These are phyloP conservation scores for Ascochyta pisi DNA, from an alignment of 2,329 filamentous ascomycete species.

Conservation along the genomic window DNA sequence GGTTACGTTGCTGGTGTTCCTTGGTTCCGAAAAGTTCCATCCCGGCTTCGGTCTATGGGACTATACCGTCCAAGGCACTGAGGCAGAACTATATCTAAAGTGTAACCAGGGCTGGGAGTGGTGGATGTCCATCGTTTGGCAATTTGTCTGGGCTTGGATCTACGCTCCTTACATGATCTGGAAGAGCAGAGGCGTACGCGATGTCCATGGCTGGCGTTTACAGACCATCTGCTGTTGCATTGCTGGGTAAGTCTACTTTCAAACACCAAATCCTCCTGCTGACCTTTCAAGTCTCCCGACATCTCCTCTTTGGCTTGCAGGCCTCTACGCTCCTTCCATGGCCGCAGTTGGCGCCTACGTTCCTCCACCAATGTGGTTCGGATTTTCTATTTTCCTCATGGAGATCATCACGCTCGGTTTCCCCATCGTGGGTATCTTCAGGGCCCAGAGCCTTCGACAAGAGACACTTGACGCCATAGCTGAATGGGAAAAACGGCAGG, in stretches of 20 bases:
- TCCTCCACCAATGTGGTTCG: slow-evolving; percentile 40
- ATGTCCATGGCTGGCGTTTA: slow-evolving; percentile 43
- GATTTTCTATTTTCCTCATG: slow-evolving; percentile 43
- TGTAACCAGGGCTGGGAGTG: slow-evolving; percentile 47
- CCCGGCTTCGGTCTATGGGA: slow-evolving; percentile 40
- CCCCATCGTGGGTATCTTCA: slow-evolving; percentile 40
- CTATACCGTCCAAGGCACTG: slow-evolving; percentile 36
- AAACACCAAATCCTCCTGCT: not conserved
- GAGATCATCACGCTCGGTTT: slow-evolving; percentile 41
- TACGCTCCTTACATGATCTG: slow-evolving; percentile 46
- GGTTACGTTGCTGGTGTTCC: slow-evolving; percentile 40
- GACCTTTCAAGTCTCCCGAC: slow-evolving; percentile 34
- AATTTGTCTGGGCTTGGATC: slow-evolving; percentile 47
- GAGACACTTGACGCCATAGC: slow-evolving; percentile 45
- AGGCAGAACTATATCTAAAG: slow-evolving; percentile 29
- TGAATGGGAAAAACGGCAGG: slow-evolving; percentile 42
- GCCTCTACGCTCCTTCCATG: slow-evolving; percentile 42
- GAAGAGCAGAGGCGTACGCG: slow-evolving; percentile 42
- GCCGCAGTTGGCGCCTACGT: slow-evolving; percentile 32
- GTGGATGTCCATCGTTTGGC: slow-evolving; percentile 47
- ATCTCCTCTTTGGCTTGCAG: slow-evolving; percentile 44
- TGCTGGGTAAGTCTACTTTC: slow-evolving; percentile 32
- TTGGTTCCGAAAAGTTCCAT: slow-evolving; percentile 45
- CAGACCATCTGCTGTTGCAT: slow-evolving; percentile 46
- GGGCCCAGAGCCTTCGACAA: slow-evolving; percentile 34